phyloP scores from a whole-genome alignment of 2,329 filamentous ascomycete genomes.

The Thermoascus crustaceus region DNA sequence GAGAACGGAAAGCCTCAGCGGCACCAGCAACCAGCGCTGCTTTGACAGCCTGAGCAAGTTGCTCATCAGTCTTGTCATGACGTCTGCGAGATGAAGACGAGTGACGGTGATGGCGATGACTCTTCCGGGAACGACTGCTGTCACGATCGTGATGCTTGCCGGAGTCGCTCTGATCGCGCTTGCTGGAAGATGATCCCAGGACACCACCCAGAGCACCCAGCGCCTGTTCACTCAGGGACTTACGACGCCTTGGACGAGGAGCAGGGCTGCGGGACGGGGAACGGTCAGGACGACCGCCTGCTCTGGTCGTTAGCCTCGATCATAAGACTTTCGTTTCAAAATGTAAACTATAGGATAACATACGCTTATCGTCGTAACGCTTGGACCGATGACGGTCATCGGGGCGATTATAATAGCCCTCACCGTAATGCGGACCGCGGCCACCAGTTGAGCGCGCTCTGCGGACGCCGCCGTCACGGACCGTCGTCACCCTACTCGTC shows the following conservation, averaged over 20 bases:
- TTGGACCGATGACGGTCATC: constrained; percentile 38
- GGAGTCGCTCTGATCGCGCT: constrained; percentile 26
- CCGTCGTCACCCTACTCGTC: constrained; percentile 19
- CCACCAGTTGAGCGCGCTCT: constrained; percentile 29
- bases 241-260: constrained; percentile 33
- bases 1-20: constrained; percentile 81
- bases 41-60: constrained; percentile 79
- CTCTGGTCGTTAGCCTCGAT: too few species aligned
- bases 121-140: constrained; percentile 27
- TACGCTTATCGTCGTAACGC: constrained; percentile 39
- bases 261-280: constrained; percentile 33
- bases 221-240: constrained; percentile 42
- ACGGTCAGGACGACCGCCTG: constrained; percentile 26
- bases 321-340: constrained; percentile 2
- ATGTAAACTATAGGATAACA: constrained; percentile 11
- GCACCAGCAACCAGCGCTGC: constrained; percentile 84
- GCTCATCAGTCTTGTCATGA: constrained; percentile 46
- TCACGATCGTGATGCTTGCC: constrained; percentile 44
- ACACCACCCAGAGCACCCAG: constrained; percentile 46
- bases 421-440: constrained; percentile 27
- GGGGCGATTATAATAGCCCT: constrained; percentile 24
- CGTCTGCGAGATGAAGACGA: constrained; percentile 43
- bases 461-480: constrained; percentile 26
- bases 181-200: constrained; percentile 45
- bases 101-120: constrained; percentile 31